These are phyloP conservation scores for Chenopodium formosanum DNA, from an alignment of 148 eudicot genomes.

Conservation along the genomic window DNA sequence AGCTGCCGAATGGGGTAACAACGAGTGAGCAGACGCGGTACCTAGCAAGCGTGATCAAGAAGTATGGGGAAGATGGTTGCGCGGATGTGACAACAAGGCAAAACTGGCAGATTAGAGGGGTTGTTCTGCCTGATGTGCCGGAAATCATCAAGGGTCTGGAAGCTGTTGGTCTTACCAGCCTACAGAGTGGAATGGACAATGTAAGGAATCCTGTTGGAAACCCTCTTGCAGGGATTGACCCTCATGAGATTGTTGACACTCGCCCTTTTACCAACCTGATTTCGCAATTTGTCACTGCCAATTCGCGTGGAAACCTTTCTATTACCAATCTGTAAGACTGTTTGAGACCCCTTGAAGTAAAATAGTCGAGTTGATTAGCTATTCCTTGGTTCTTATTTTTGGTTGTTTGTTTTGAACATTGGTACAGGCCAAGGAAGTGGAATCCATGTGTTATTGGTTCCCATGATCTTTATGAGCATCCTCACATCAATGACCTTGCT, in stretches of 20 bases:
- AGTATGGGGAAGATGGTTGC: slow-evolving; percentile 90
- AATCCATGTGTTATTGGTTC: slow-evolving; percentile 94
- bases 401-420: background rate
- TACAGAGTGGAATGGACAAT: slow-evolving; percentile 99
- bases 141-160: slow-evolving; percentile 76
- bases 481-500: slow-evolving; percentile 95
- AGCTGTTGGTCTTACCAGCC: slow-evolving; percentile 78
- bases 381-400: background rate
- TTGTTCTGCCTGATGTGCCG: slow-evolving; percentile 83
- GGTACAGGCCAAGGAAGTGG: slow-evolving; percentile 94
- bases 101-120: slow-evolving; percentile 98
- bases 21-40: slow-evolving; percentile 89
- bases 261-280: slow-evolving; percentile 71
- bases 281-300: slow-evolving; percentile 77
- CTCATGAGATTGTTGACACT: slow-evolving; percentile 85
- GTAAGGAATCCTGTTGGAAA: slow-evolving; percentile 95
- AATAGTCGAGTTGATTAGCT: background rate
- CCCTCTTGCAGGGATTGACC: slow-evolving; percentile 93
- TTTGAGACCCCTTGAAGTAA: background rate
- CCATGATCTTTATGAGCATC: slow-evolving; percentile 94
- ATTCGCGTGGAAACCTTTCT: slow-evolving; percentile 66
- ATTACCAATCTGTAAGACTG: slow-evolving; percentile 75
- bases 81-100: slow-evolving; percentile 96
- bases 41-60: slow-evolving; percentile 78
- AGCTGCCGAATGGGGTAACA: slow-evolving; percentile 97